Conservation (phyloP, 2,329 filamentous ascomycete genomes). For the Aspergillus calidoustus region DNA sequence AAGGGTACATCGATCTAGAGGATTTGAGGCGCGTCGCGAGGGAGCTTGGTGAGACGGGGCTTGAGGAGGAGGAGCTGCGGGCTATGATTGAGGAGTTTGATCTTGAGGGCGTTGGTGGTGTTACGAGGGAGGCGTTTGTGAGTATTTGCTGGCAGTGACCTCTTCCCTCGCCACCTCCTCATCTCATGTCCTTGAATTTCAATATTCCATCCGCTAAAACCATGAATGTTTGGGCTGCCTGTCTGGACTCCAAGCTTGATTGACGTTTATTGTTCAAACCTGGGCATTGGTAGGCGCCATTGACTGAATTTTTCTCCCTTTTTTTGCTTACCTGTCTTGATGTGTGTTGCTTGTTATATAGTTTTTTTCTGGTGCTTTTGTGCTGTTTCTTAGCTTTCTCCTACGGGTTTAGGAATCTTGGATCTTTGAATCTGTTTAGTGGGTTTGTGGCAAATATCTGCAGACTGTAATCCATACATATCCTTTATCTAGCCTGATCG, state of each 20-base stretch:
- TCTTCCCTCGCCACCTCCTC: neutral
- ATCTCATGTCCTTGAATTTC: neutral
- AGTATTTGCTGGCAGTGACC: constrained; percentile 64
- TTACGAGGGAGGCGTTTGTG: constrained; percentile 67
- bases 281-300: constrained; percentile 27
- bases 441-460: neutral
- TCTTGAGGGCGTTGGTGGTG: constrained; percentile 84
- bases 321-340: constrained; percentile 11
- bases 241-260: constrained; percentile 9
- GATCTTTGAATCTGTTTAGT: neutral
- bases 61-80: constrained; percentile 88
- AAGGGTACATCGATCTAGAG: constrained; percentile 86
- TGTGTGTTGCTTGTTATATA: constrained; percentile 4
- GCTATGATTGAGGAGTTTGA: constrained; percentile 99
- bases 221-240: neutral
- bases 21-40: constrained; percentile 86
- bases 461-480: neutral
- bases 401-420: constrained; percentile 16
- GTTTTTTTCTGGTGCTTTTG: constrained; percentile 6
- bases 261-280: constrained; percentile 13
- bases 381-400: constrained; percentile 5
- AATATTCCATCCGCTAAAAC: neutral
- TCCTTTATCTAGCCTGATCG: no score
- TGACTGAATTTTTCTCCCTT: constrained; percentile 13
- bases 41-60: constrained; percentile 82